Percentiles rank a stretch among this genome's conserved stretches.
Evolutionary conservation across 139 green algal genomes (phyloP).

Genomic region (Diplosphaera chodatii): DNA sequence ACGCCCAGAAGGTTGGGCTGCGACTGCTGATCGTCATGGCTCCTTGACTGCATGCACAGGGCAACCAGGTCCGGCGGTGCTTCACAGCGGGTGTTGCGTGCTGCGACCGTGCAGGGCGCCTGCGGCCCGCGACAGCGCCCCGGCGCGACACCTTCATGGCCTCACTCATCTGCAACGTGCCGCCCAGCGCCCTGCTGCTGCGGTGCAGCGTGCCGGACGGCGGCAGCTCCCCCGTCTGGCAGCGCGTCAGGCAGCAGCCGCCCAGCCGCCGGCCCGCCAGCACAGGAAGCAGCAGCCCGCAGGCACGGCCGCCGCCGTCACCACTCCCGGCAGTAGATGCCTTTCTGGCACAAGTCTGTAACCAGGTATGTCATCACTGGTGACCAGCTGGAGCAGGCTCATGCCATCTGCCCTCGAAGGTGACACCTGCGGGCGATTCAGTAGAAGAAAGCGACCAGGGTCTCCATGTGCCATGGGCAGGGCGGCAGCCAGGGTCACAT

Average conservation of each 20-base stretch:
- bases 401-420: too few relatives aligned
- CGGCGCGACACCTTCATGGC: constrained; percentile 20
- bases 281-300: neutral
- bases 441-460: too few relatives aligned
- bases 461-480: too few relatives aligned
- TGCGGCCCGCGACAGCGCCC: neutral
- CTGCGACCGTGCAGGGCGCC: constrained; percentile 10
- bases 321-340: constrained; percentile 37
- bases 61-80: too few relatives aligned
- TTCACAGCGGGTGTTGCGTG: too few relatives aligned
- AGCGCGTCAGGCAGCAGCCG: neutral
- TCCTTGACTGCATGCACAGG: too few relatives aligned
- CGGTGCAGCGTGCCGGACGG: constrained; percentile 13
- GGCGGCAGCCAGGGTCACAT: constrained; percentile 3
- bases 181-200: constrained; percentile 18
- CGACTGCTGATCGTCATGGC: too few relatives aligned
- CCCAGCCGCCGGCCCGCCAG: too few relatives aligned
- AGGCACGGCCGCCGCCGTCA: constrained; percentile 20
- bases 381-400: too few relatives aligned
- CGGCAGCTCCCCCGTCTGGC: constrained; percentile 2
- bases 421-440: too few relatives aligned
- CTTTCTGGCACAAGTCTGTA: constrained; percentile 42
- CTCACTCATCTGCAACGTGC: constrained; percentile 28
- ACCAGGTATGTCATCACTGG: constrained; percentile 26
- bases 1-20: too few relatives aligned